These are phyloP conservation scores for Uncinocarpus reesii DNA, from an alignment of 2,329 filamentous ascomycete species.

Conservation along the genomic window DNA sequence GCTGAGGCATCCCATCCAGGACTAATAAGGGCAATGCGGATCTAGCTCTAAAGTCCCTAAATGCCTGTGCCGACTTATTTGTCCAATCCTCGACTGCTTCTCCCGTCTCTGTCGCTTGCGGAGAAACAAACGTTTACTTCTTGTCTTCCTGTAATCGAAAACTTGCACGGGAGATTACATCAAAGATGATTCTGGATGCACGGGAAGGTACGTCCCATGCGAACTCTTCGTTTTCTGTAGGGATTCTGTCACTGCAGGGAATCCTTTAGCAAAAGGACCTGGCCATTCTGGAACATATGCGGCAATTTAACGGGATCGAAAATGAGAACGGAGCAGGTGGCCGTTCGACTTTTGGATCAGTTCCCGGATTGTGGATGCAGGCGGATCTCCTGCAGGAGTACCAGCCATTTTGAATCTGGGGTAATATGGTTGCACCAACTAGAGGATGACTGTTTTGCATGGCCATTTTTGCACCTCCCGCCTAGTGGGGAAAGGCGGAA, in stretches of 20 bases:
- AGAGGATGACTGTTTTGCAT: neutral
- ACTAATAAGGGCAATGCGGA: too few relatives aligned
- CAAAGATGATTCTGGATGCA: neutral
- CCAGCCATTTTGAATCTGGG: conserved; percentile 7
- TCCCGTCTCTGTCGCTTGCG: neutral
- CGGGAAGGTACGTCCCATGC: neutral
- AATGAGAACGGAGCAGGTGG: neutral
- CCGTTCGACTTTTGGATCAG: neutral
- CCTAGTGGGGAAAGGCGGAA: neutral
- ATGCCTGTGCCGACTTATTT: too few relatives aligned
- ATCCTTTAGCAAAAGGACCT: neutral
- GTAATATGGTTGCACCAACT: conserved; percentile 7
- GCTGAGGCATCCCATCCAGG: too few relatives aligned
- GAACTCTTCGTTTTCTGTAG: neutral
- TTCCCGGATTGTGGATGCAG: conserved; percentile 5
- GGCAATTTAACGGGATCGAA: conserved; percentile 7
- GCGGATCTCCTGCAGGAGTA: neutral
- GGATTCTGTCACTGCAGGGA: neutral
- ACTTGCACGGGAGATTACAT: neutral
- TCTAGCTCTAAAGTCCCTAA: too few relatives aligned
- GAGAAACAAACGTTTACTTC: neutral
- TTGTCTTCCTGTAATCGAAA: neutral
- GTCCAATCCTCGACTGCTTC: neutral
- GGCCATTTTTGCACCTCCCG: neutral
- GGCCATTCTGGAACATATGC: neutral